These are phyloP conservation scores for Cytospora schulzeri DNA, from an alignment of 2,329 filamentous ascomycete genomes.

Conservation along the genomic window DNA sequence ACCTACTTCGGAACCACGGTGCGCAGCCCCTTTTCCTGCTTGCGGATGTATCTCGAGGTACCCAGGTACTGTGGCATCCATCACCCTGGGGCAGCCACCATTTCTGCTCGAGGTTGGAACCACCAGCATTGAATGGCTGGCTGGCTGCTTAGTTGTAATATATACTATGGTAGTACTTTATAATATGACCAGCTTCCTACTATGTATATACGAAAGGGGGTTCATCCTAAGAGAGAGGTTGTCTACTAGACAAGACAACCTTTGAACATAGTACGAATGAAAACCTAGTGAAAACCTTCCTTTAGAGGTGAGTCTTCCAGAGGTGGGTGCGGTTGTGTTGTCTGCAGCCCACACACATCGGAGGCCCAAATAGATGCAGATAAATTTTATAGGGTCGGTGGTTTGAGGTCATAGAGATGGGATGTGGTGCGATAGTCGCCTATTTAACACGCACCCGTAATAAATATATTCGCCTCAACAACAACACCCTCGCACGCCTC, in stretches of 20 bases:
- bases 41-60: not conserved
- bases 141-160: not conserved
- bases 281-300: too few species aligned
- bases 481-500: too few species aligned
- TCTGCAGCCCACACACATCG: not conserved
- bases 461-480: too few species aligned
- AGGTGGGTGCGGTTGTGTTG: too few species aligned
- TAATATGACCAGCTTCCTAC: not conserved
- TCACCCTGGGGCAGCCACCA: not conserved
- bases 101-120: not conserved
- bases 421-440: too few species aligned
- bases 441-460: too few species aligned
- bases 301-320: too few species aligned
- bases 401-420: not conserved
- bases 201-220: not conserved
- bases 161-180: not conserved
- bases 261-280: too few species aligned
- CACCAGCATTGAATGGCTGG: not conserved
- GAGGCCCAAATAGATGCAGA: not conserved
- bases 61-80: not conserved
- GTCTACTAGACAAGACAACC: too few species aligned
- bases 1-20: not conserved
- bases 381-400: too few species aligned
- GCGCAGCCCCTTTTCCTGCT: not conserved
- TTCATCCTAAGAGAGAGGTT: not conserved